Base-by-base conservation (phyloP, 2,329 filamentous ascomycete species). In the Colletotrichum euphorbiae region DNA sequence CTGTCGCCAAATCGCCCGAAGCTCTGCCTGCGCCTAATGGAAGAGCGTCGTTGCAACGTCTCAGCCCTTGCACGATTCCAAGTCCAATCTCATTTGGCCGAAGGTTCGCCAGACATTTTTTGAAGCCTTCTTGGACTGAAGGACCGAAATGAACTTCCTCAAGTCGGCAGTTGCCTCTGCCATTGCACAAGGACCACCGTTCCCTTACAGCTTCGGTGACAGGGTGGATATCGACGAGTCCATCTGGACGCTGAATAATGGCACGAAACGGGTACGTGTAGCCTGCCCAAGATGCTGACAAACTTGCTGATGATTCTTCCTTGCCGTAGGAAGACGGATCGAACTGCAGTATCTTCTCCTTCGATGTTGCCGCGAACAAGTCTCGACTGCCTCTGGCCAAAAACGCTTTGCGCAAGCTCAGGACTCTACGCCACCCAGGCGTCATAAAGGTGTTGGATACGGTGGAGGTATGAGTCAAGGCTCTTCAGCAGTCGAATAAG, bases 111-210 rank as follows among this genome's bases (percentile, higher is more conserved):
- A 13, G 45, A 28, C 31, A 6, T 15, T 40, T 31, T 24, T 12
- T 4, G 13, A 38, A 63, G 40, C 21, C 12, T 15, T 24, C 12
- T 13, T n/a, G 19, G 28, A 50, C 45, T 48, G 43, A 46, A 13
- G 12, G 13, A 33, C 13, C 38, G 36, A 73, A 73, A 99, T 99
- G 96, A 94, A 99, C 79, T 98, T 98, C 77, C 88, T 99, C 77
- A 98, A 98, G 82, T 98, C 94, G 70, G 96, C 96, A 59, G 94
- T 98, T 77, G 95, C 94, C 51, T 98, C 96, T 70, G 95, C 94
- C 73, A 98, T 99, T 75, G 93, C 96, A 51, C 96, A 97, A 79
- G 94, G 95, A 2, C 94, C 94, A 60, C 91, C 94, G 6, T 97
- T 98, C 77, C 94, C 94, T 4, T 98, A 97, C 78, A 91, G 88